Percentiles rank a stretch among this genome's conserved stretches.
These are phyloP conservation scores for Endothia cerciana DNA, from an alignment of 2,329 filamentous ascomycete genomes.

Conservation along the genomic window DNA sequence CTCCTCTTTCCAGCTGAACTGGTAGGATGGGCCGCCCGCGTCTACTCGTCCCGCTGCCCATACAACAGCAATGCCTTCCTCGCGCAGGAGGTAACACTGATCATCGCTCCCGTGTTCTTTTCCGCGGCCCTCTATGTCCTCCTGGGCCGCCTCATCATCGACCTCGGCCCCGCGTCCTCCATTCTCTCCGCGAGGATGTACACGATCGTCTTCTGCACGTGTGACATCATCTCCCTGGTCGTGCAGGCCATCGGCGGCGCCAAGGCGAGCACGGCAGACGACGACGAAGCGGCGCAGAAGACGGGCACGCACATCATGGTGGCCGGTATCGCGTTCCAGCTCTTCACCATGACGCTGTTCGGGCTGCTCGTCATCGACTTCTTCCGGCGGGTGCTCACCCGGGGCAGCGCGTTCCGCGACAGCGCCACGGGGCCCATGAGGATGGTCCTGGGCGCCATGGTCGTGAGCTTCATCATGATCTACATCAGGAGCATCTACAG, in stretches of 20 bases:
- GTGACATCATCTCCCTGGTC: constrained; percentile 50
- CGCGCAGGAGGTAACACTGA: constrained; percentile 53
- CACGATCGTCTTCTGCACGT: constrained; percentile 51
- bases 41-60: constrained; percentile 52
- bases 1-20: constrained; percentile 40
- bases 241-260: constrained; percentile 54
- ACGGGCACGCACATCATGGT: constrained; percentile 53
- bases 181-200: constrained; percentile 48
- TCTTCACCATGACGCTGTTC: constrained; percentile 53
- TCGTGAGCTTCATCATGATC: constrained; percentile 47
- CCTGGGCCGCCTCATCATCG: constrained; percentile 50
- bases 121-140: constrained; percentile 55
- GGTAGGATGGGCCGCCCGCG: constrained; percentile 52
- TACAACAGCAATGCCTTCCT: constrained; percentile 53
- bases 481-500: constrained; percentile 54
- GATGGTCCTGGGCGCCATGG: constrained; percentile 41
- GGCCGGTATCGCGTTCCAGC: constrained; percentile 53
- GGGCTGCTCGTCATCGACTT: constrained; percentile 44
- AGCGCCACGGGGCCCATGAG: constrained; percentile 37
- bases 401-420: constrained; percentile 35
- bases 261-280: constrained; percentile 47
- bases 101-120: constrained; percentile 52
- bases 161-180: constrained; percentile 48
- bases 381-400: constrained; percentile 38
- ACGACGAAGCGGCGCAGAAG: constrained; percentile 33